Evolutionary conservation across 2,329 filamentous ascomycete genomes (phyloP).

Genomic region (Elsinoe ampelina): DNA sequence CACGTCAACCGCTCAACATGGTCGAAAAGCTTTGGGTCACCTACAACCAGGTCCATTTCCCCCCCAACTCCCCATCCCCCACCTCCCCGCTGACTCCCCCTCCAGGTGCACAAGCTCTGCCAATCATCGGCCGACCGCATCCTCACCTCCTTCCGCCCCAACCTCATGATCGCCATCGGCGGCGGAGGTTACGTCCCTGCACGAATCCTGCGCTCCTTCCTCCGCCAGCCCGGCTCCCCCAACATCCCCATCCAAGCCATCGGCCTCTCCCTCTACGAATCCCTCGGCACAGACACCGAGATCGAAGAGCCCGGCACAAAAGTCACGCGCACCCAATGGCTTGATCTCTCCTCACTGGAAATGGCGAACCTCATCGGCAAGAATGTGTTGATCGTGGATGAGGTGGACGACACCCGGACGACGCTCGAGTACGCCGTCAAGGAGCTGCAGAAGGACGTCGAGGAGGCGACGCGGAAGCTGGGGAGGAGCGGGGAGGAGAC

Average conservation of each 20-base stretch:
- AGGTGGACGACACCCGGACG: constrained; percentile 91
- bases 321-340: constrained; percentile 96
- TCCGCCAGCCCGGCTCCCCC: constrained; percentile 74
- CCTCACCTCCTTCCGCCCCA: constrained; percentile 76
- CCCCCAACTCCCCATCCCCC: neutral
- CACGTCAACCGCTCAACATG: constrained; percentile 18
- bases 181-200: constrained; percentile 96
- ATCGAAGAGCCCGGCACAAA: constrained; percentile 80
- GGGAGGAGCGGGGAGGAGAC: constrained; percentile 64
- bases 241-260: constrained; percentile 99
- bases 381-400: constrained; percentile 84
- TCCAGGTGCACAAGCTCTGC: constrained; percentile 92
- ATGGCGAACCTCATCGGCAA: constrained; percentile 87
- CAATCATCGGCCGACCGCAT: constrained; percentile 74
- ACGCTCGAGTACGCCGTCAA: constrained; percentile 89
- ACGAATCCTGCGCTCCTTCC: constrained; percentile 92
- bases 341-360: constrained; percentile 77
- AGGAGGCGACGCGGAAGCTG: constrained; percentile 63
- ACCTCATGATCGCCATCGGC: constrained; percentile 97
- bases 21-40: constrained; percentile 81
- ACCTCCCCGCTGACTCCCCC: neutral
- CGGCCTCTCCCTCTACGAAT: constrained; percentile 92
- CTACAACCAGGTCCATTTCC: constrained; percentile 64
- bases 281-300: constrained; percentile 47
- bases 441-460: constrained; percentile 91